Conservation (phyloP, 176 grass and related monocot species). For the Eremochloa ophiuroides region DNA sequence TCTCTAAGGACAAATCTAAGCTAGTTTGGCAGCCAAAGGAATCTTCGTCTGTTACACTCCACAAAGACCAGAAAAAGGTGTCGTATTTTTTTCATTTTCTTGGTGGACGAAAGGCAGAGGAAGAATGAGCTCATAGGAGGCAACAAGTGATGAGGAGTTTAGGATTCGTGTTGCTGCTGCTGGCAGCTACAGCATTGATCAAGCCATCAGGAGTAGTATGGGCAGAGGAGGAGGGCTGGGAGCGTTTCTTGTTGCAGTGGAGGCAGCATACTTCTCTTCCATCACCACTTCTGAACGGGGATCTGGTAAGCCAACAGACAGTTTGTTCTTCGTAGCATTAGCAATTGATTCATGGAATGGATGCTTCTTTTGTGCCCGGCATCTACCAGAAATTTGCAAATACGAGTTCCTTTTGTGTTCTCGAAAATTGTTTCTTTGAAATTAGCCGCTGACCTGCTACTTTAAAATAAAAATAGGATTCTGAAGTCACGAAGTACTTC, state of each 20-base stretch:
- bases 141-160: constrained; percentile 1
- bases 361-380: not conserved
- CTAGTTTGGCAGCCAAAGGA: constrained; percentile 8
- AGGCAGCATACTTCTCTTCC: not conserved
- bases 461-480: not conserved
- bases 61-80: not conserved
- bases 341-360: not conserved
- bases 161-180: constrained; percentile 21
- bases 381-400: not conserved
- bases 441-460: not conserved
- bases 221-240: not conserved
- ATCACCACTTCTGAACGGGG: constrained; percentile 10
- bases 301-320: constrained; percentile 30
- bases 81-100: not conserved
- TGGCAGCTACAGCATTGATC: not conserved
- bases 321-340: not conserved
- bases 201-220: not conserved
- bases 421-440: not conserved
- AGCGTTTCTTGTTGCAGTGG: constrained; percentile 11
- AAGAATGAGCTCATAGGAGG: constrained; percentile 19
- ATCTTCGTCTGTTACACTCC: not conserved
- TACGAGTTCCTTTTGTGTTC: not conserved
- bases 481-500: not conserved
- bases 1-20: constrained; percentile 13
- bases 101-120: not conserved